These are phyloP conservation scores for Lolium multiflorum DNA, from an alignment of 176 grass and related monocot species.

Conservation along the genomic window DNA sequence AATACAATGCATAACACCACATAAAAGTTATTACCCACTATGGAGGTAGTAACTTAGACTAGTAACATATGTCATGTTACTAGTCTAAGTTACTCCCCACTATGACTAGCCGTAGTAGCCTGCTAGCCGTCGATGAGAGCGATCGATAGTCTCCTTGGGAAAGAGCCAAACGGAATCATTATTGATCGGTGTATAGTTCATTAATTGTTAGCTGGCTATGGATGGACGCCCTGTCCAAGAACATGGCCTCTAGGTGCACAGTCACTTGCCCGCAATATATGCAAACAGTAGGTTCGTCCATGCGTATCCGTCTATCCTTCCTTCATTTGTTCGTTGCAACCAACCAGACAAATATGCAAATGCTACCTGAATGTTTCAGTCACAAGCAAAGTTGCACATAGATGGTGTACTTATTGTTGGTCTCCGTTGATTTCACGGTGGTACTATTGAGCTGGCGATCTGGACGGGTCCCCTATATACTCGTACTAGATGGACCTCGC, in stretches of 20 bases:
- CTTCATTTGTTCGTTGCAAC: neutral
- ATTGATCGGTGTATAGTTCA: conserved; percentile 9
- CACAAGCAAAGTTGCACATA: neutral
- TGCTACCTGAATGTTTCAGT: neutral
- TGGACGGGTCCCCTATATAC: too few species aligned
- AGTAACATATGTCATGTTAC: too few species aligned
- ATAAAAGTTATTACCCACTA: too few species aligned
- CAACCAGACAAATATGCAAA: neutral
- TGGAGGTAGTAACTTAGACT: too few species aligned
- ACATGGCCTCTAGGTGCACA: conserved; percentile 44
- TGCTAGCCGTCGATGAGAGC: neutral
- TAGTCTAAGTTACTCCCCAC: too few species aligned
- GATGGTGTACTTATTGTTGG: too few species aligned
- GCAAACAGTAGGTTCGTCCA: conserved; percentile 31
- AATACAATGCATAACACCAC: too few species aligned
- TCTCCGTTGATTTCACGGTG: too few species aligned
- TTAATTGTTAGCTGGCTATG: conserved; percentile 39
- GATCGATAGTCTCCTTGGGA: neutral
- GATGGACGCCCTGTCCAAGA: conserved; percentile 23
- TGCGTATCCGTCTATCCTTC: neutral
- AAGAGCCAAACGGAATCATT: conserved; percentile 30
- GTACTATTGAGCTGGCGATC: too few species aligned
- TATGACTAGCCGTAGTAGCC: too few species aligned
- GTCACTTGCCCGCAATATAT: conserved; percentile 35
- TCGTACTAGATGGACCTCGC: too few species aligned